Evolutionary conservation across 179 eudicot species (phyloP).

Genomic region (Vitellaria paradoxa): DNA sequence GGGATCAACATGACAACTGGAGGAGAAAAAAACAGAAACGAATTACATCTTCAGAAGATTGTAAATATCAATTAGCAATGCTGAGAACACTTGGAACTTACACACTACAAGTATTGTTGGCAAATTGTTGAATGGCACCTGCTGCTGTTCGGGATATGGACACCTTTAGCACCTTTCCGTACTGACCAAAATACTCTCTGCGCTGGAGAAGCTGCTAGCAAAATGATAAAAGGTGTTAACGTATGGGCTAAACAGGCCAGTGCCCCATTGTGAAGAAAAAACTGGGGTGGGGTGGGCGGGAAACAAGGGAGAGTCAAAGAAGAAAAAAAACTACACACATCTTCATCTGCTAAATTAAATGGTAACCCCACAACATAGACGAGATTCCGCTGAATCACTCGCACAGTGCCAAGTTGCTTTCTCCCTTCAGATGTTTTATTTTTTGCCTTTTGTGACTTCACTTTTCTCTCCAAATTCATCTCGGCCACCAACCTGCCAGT

Average conservation of each 20-base stretch:
- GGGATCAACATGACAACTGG: not conserved
- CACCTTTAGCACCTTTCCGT: constrained; percentile 83
- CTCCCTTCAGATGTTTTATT: constrained; percentile 66
- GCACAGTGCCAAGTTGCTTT: constrained; percentile 79
- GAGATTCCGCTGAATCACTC: constrained; percentile 88
- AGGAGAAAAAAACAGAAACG: too few species aligned
- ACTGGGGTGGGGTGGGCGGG: not conserved
- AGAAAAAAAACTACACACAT: constrained; percentile 38
- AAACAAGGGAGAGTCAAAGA: not conserved
- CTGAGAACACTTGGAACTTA: constrained; percentile 9
- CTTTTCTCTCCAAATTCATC: constrained; percentile 58
- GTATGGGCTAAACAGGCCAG: not conserved
- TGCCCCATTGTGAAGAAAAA: not conserved
- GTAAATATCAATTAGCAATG: not conserved
- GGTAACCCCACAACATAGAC: constrained; percentile 94
- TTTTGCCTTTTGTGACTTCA: constrained; percentile 69
- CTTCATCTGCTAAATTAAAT: constrained; percentile 83
- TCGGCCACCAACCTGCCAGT: constrained; percentile 67
- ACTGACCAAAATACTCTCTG: constrained; percentile 78
- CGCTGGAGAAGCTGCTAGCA: constrained; percentile 68
- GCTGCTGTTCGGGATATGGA: constrained; percentile 64
- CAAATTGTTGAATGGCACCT: constrained; percentile 60
- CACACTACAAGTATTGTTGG: constrained; percentile 68
- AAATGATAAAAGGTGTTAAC: constrained; percentile 3
- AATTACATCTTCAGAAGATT: too few species aligned